phyloP scores from a whole-genome alignment of 768 basidiomycete genomes.

The Serendipita sp. region DNA sequence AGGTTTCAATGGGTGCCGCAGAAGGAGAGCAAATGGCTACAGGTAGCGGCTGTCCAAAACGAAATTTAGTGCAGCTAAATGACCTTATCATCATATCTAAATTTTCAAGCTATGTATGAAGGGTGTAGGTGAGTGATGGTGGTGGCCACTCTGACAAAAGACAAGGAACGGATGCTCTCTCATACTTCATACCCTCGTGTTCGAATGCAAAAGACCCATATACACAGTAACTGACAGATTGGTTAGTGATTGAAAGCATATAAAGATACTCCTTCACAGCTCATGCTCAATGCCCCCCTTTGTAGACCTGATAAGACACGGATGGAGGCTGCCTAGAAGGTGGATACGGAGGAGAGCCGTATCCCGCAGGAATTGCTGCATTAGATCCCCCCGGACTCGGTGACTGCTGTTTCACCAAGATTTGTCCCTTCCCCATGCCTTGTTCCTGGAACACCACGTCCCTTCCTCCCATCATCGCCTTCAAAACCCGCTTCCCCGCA shows the following conservation, averaged over 20 bases:
- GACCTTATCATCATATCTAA: too few species aligned
- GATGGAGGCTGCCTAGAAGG: background rate
- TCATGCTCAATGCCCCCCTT: background rate
- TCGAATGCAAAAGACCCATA: background rate
- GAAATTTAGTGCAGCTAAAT: too few species aligned
- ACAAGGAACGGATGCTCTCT: too few species aligned
- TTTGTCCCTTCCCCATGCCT: conserved; percentile 4
- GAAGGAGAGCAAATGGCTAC: too few species aligned
- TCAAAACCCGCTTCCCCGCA: conserved; percentile 42
- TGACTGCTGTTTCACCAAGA: background rate
- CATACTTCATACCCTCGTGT: too few species aligned
- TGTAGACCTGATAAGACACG: background rate
- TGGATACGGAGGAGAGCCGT: background rate
- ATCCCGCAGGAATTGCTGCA: background rate
- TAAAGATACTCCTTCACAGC: too few species aligned
- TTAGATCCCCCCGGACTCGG: background rate
- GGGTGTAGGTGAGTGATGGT: too few species aligned
- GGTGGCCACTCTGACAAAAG: too few species aligned
- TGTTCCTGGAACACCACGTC: conserved; percentile 12
- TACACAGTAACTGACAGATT: background rate
- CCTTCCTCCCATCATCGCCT: conserved; percentile 23
- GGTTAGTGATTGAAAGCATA: background rate
- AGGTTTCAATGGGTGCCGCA: too few species aligned
- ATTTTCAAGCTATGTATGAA: too few species aligned
- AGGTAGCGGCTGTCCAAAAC: too few species aligned